Evolutionary conservation across 768 basidiomycete genomes (phyloP).

Genomic region (Suillus plorans): DNA sequence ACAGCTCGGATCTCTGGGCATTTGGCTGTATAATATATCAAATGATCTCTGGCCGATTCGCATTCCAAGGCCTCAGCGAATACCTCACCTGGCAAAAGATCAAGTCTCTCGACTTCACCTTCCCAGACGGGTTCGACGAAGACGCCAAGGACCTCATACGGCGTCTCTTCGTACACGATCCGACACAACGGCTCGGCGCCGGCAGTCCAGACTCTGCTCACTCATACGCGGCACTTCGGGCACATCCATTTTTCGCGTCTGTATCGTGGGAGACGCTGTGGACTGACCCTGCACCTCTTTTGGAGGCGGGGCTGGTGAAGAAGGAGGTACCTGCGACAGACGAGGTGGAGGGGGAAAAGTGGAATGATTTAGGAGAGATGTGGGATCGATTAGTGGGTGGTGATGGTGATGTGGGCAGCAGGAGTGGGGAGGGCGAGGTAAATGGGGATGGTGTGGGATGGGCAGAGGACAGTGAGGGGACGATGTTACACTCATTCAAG

Average conservation of each 20-base stretch:
- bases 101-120: conserved; percentile 81
- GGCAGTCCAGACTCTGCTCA: conserved; percentile 38
- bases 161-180: conserved; percentile 72
- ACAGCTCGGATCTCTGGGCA: conserved; percentile 93
- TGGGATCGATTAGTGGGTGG: conserved; percentile 50
- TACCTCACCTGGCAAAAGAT: conserved; percentile 96
- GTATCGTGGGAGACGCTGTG: conserved; percentile 67
- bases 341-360: conserved; percentile 35
- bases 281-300: conserved; percentile 56
- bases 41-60: conserved; percentile 87
- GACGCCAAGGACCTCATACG: conserved; percentile 80
- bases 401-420: conserved; percentile 12
- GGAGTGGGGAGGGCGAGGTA: neutral
- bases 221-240: conserved; percentile 49
- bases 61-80: conserved; percentile 88
- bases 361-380: conserved; percentile 53
- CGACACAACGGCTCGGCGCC: conserved; percentile 59
- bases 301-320: conserved; percentile 59
- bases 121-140: conserved; percentile 83
- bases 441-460: conserved; percentile 49
- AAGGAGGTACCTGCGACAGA: conserved; percentile 36
- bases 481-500: conserved; percentile 27
- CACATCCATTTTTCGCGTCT: conserved; percentile 59
- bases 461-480: conserved; percentile 47
- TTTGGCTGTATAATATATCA: conserved; percentile 93